Evolutionary conservation across 2,329 filamentous ascomycete species (phyloP), one percentile per base, ranked within the genome.

Genomic region (Pestalotiopsis sp.): DNA sequence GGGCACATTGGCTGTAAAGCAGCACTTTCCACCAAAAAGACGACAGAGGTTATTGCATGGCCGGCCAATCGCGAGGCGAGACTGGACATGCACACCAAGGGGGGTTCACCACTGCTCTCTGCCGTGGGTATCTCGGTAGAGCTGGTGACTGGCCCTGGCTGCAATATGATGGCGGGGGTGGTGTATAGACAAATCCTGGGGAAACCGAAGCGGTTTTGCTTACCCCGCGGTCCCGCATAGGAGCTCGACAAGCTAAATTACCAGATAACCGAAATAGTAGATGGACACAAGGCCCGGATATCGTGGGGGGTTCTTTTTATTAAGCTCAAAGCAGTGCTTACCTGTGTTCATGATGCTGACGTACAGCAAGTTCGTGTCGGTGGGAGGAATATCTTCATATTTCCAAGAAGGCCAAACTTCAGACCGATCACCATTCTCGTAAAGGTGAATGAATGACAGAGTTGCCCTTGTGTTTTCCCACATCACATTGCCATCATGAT

Each of bases 401-500:
- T 23, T 59, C 20, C 20, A 20, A 52, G 20, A 52, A 9, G 45
- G 17, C 17, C n/a, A 52, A 52, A 49, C 17, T n/a, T 52, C n/a
- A 9, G 12, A 3, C 7, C 45, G 57, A 59, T 23, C 20, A 9
- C 2, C 23, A 14, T 7, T 59, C 57, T 27, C 38, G 36, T 52
- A 52, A 52, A 23, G 4, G 17, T 9, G 6, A 9, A n/a, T 20
- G 45, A 36, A 36, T 36, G 31, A 63, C 9, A 12, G 20, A 12
- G 17, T 13, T 17, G 13, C 39, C 17, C 7, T 64, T 45, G 4
- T 6, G n/a, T 39, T 25, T 25, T n/a, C 23, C 7, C 6, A 23
- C 9, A 12, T n/a, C 4, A 25, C 1, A 45, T 12, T 64, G 38
- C 41, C 39, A 64, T n/a, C 9, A 83, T 86, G 84, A 77, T 80